Conservation (phyloP, 805 yeast genomes). For the Suhomyces prunicola region DNA sequence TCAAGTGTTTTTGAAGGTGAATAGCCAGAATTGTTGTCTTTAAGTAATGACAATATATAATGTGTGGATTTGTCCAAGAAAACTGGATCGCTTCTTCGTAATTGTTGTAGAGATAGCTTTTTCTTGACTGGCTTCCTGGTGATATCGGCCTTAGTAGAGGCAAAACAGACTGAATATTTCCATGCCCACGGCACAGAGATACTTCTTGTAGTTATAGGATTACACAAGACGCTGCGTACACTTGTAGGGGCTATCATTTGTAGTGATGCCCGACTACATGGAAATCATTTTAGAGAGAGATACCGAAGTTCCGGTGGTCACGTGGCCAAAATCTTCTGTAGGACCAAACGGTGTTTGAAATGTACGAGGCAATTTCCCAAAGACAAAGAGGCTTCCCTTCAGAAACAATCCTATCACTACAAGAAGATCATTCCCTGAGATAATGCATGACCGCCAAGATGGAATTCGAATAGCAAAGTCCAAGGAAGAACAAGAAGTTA, state of each 20-base stretch:
- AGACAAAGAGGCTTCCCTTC: background rate
- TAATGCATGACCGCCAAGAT: background rate
- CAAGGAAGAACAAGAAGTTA: background rate
- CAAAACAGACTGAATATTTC: background rate
- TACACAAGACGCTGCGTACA: background rate
- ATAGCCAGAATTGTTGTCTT: conserved; percentile 13
- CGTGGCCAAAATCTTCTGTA: background rate
- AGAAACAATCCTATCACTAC: background rate
- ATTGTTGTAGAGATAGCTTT: conserved; percentile 25
- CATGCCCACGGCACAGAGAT: background rate
- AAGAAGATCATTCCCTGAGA: background rate
- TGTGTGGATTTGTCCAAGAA: conserved; percentile 21
- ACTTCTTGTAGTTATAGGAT: background rate
- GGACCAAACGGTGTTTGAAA: background rate
- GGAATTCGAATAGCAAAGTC: background rate
- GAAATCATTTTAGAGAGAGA: background rate
- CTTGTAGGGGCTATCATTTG: background rate
- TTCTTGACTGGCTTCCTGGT: conserved; percentile 8
- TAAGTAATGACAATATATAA: conserved; percentile 23
- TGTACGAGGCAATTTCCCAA: background rate
- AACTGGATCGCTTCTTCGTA: conserved; percentile 23
- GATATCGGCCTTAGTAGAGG: background rate
- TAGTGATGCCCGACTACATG: background rate
- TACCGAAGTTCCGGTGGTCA: background rate
- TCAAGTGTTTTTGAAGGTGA: conserved; percentile 19